Base-by-base conservation (phyloP, 148 eudicot species). In the Nepenthes mirabilis region DNA sequence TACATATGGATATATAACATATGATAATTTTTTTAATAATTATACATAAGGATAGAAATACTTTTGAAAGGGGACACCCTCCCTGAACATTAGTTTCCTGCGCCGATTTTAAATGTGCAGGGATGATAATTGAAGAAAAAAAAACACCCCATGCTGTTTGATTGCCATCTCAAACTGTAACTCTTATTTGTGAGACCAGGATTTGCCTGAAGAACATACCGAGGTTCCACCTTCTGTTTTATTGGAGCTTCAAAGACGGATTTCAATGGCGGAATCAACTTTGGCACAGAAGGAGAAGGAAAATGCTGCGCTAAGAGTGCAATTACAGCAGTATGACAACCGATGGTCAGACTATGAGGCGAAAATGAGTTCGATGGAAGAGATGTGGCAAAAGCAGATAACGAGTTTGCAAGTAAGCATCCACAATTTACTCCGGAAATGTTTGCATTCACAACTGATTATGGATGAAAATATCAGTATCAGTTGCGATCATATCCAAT, bases 371-470 rank as follows among this genome's bases (percentile, higher is more conserved):
- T 71, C 87, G 11, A 75, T 86, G 83, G 95, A 93, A 74, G 91
- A 82, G 61, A 80, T 63, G 81, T 93, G 99, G 99, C 85, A 82
- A 68, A 82, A 84, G 72, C 91, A 93, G 75, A 81, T 80, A 71
- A 67, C 60, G 47, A 62, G 90, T 53, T 75, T 88, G 72, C 96
- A 93, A 74, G 95, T 86, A 83, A 81, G 84, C 72, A 71, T 13
- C 14, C 53, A 53, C 58, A 6, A 8, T 8, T 36, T 40, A 5
- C 40, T 53, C 2, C 9, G 23, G 11, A 40, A n/a, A 49, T 49
- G 36, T 45, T 45, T 11, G 48, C 8, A 11, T 45, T 45, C 0
- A 12, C 5, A 9, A 2, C n/a, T 34, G 6, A 5, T 2, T 34
- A 2, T 2, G 59, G 8, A 1, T 2, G 43, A 2, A 5, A 12